Evolutionary conservation across 2,329 filamentous ascomycete genomes (phyloP), one percentile per base, ranked within the genome.

Genomic region (Cladosporium phlei): DNA sequence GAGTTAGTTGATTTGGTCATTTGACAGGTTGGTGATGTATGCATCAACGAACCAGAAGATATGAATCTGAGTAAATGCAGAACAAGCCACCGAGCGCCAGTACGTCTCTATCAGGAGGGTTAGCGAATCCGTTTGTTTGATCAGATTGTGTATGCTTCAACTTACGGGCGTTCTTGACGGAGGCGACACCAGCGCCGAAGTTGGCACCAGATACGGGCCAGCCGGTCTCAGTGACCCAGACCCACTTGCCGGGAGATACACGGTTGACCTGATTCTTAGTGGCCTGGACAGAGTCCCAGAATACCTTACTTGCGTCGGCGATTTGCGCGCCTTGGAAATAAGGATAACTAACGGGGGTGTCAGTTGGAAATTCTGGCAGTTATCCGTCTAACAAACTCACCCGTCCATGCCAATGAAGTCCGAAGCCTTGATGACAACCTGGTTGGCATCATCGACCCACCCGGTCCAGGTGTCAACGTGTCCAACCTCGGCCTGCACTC

Each of bases 351-450:
- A 11, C 2, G 9, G 2, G 6, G 39, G 1, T 19, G 38, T 54
- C 16, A 54, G 11, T 27, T 3, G 14, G n/a, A 11, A 10, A n/a
- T n/a, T n/a, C n/a, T n/a, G n/a, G n/a, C n/a, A n/a, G n/a, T n/a
- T n/a, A n/a, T n/a, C n/a, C n/a, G 20, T 3, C 19, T 12, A 9
- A n/a, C 10, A 22, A 5, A 21, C 44, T 47, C 62, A 64, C 14
- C 79, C 79, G 54, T 85, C 79, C 29, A 81, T 75, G 38, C 81
- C 80, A 48, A 85, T 62, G 65, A 77, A 85, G 69, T 86, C 82
- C 51, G 77, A 71, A 46, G 78, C 80, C 49, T 77, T 70, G 53
- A 84, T 73, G 49, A 85, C 80, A 46, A 68, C 65, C 56, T 73
- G 73, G 70, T 83, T 84, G 59, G 73, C 74, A 48, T 63, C 51